Percentiles rank a stretch among this genome's conserved stretches.
These are phyloP conservation scores for Carex myosuroides DNA, from an alignment of 176 grass and related monocot species.

Conservation along the genomic window DNA sequence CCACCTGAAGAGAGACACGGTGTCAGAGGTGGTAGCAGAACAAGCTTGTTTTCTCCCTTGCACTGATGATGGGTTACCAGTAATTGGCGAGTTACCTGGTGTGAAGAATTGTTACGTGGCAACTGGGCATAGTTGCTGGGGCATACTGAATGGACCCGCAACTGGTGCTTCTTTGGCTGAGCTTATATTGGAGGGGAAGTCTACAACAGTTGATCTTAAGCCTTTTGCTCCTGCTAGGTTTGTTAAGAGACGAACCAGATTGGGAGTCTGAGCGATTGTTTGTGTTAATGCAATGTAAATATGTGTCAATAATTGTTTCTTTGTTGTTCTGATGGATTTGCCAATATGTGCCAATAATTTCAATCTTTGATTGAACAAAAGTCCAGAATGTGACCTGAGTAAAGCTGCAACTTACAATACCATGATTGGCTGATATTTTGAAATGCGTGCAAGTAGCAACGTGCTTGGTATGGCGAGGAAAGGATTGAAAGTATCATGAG, in stretches of 20 bases:
- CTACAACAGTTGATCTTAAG: constrained; percentile 47
- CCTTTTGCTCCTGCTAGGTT: constrained; percentile 68
- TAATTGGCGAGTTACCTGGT: constrained; percentile 71
- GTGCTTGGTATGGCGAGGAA: too few species aligned
- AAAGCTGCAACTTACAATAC: too few species aligned
- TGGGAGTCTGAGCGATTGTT: neutral
- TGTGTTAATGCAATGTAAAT: neutral
- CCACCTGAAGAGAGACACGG: constrained; percentile 55
- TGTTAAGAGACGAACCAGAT: constrained; percentile 29
- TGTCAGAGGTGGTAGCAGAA: constrained; percentile 49
- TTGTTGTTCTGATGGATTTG: neutral
- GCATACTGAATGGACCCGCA: constrained; percentile 75
- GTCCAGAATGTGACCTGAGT: neutral
- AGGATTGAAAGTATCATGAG: too few species aligned
- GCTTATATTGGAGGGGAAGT: constrained; percentile 66
- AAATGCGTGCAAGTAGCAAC: too few species aligned
- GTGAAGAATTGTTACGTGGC: constrained; percentile 72
- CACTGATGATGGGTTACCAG: constrained; percentile 59
- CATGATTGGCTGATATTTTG: too few species aligned
- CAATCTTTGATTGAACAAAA: neutral
- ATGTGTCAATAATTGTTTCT: neutral
- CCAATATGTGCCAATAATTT: neutral
- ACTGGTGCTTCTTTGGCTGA: constrained; percentile 64
- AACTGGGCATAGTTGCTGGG: constrained; percentile 89
- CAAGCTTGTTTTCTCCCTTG: constrained; percentile 88